phyloP scores from a whole-genome alignment of 331 rosid genomes.

The Rosa hybrid region DNA sequence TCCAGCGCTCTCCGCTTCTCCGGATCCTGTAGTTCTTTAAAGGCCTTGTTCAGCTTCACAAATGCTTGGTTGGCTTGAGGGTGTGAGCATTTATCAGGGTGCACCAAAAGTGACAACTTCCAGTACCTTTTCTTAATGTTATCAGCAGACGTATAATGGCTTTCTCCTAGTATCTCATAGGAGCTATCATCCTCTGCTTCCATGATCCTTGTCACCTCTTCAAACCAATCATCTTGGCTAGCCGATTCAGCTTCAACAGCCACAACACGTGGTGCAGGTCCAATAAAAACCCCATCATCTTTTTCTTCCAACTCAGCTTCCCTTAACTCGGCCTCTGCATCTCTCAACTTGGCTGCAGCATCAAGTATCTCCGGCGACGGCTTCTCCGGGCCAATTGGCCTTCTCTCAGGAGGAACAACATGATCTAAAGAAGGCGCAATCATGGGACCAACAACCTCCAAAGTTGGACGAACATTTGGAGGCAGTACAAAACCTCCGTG shows the following conservation, averaged over 20 bases:
- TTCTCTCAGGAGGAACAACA: slow-evolving; percentile 47
- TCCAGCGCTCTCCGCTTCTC: slow-evolving; percentile 80
- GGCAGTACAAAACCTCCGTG: slow-evolving; percentile 62
- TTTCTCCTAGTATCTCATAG: slow-evolving; percentile 75
- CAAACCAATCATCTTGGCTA: slow-evolving; percentile 69
- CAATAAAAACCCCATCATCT: slow-evolving; percentile 48
- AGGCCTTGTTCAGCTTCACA: slow-evolving; percentile 81
- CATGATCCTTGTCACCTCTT: slow-evolving; percentile 96
- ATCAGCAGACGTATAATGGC: slow-evolving; percentile 58
- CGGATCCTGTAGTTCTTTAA: slow-evolving; percentile 94
- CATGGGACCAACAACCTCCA: slow-evolving; percentile 63
- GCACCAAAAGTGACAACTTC: slow-evolving; percentile 92
- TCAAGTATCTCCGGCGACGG: slow-evolving; percentile 92
- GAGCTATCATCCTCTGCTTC: slow-evolving; percentile 59
- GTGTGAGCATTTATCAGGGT: slow-evolving; percentile 96
- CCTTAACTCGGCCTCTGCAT: slow-evolving; percentile 81
- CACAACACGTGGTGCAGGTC: slow-evolving; percentile 86
- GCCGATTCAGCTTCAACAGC: slow-evolving; percentile 78
- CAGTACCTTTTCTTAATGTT: slow-evolving; percentile 84
- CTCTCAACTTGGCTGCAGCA: slow-evolving; percentile 87
- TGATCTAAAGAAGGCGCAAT: slow-evolving; percentile 34
- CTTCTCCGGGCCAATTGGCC: slow-evolving; percentile 89
- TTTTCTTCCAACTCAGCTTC: slow-evolving; percentile 74
- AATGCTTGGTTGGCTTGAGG: slow-evolving; percentile 92
- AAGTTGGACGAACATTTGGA: slow-evolving; percentile 54